These are phyloP conservation scores for Malassezia pachydermatis DNA, from an alignment of 1,284 basidiomycete genomes.

Conservation along the genomic window DNA sequence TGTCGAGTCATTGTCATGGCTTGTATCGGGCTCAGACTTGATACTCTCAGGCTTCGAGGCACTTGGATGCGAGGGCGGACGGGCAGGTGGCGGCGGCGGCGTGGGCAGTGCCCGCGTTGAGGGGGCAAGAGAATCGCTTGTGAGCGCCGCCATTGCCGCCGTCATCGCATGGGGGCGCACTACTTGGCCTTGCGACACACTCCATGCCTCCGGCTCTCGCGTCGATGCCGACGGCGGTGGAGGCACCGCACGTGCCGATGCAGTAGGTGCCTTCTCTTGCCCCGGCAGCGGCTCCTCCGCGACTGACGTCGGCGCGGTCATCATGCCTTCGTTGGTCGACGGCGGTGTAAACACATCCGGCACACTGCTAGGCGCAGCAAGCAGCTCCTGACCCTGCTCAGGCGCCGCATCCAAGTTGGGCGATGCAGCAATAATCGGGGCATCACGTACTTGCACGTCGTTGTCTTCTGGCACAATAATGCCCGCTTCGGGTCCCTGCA, in stretches of 20 bases:
- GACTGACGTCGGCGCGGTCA: no score
- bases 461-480: neutral
- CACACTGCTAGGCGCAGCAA: neutral
- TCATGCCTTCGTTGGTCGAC: no score
- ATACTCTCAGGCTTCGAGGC: neutral
- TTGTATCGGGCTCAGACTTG: neutral
- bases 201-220: no score
- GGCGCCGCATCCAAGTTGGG: neutral
- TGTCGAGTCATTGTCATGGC: neutral
- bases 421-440: slow-evolving; percentile 3
- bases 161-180: no score
- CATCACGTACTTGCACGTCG: neutral
- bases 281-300: no score
- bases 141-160: no score
- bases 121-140: neutral
- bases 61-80: no score
- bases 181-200: no score
- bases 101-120: neutral
- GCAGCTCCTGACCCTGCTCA: neutral
- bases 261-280: no score
- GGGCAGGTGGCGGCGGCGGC: no score
- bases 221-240: no score
- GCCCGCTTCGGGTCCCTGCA: neutral
- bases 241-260: no score
- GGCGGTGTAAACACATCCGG: slow-evolving; percentile 4